Evolutionary conservation across 2,329 filamentous ascomycete species (phyloP), one percentile per base, ranked within the genome.

Genomic region (Fusarium sp.): DNA sequence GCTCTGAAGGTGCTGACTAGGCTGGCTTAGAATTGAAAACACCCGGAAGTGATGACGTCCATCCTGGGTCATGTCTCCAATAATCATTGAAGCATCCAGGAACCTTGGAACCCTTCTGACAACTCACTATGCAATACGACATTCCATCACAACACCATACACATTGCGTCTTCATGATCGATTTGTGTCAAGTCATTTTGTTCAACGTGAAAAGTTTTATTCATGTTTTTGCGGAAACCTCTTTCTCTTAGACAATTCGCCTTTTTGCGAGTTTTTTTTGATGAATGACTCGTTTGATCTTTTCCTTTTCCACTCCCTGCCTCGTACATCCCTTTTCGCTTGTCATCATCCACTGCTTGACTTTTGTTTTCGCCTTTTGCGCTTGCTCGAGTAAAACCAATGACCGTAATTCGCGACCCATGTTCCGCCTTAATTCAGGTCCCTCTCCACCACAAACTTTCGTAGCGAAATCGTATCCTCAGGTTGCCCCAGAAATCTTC

Each of bases 181-280:
- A 40, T 46, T 42, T 38, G 20, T 20, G 32, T 26, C 32, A 26
- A 26, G 20, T 26, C 48, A 26, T 26, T 38, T 26, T 26, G 33
- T 46, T 55, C 35, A 37, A 65, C 37, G 32, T 40, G 49, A 59
- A 64, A 75, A 70, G 17, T 75, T 75, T 75, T 75, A 73, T 75
- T 75, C 73, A 72, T 75, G 73, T 75, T 75, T 75, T 75, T 75
- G 60, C 53, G 37, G 64, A 63, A 73, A 67, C 56, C 58, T 65
- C 46, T 67, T 67, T 73, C 60, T 73, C 56, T 35, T 72, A 52
- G 69, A 67, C 64, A 70, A 59, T 70, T 73, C 65, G 70, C 73
- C 71, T 37, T 70, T 75, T 75, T 75, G 70, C 71, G 65, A 74
- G 70, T 74, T 73, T 75, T 75, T 75, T 76, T 73, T 64, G n/a